Base-by-base conservation (phyloP, 2,329 filamentous ascomycete genomes). In the Paecilomyces formosus region DNA sequence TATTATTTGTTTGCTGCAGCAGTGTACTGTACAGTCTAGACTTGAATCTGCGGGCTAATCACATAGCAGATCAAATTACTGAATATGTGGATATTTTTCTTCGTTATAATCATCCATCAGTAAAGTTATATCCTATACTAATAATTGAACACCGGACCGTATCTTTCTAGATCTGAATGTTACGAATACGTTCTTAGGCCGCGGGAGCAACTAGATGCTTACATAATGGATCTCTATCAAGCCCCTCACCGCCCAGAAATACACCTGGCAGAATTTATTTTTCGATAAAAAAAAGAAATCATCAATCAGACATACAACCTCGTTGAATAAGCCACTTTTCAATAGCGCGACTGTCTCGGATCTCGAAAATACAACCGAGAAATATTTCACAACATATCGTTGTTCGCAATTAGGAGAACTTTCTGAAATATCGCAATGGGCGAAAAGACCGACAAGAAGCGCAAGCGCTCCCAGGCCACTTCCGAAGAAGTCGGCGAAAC, bases 361-460 rank as follows among this genome's bases (percentile, higher is more conserved):
- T 45, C 6, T 7, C 39, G 13, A n/a, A 45, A 45, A 9, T 45
- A 26, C 24, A 3, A 6, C 6, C 24, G 6, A 26, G n/a, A 26
- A 6, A 26, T 53, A 53, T 11, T 3, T 12, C 6, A 13, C 26
- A 6, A 5, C 8, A 53, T 15, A 53, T 21, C 21, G 6, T 18
- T 13, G 35, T 18, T 18, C 18, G 13, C n/a, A 45, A 9, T 52
- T 22, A 13, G 22, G 22, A 21, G 8, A 11, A 15, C 26, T 15
- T 15, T 13, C 4, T 22, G 12, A 13, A 52, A 8, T 3, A 24
- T 24, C 50, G 9, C 50, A 65, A 74, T 74, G 70, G 65, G 68
- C 55, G 71, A 73, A 60, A 74, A 70, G 60, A 72, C 74, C 55
- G 71, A 73, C 60, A 74, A 70, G 60, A 73, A 74, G 66, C 72